These are phyloP conservation scores for Annona cherimola DNA, from an alignment of 164 flowering plant genomes.

Conservation along the genomic window DNA sequence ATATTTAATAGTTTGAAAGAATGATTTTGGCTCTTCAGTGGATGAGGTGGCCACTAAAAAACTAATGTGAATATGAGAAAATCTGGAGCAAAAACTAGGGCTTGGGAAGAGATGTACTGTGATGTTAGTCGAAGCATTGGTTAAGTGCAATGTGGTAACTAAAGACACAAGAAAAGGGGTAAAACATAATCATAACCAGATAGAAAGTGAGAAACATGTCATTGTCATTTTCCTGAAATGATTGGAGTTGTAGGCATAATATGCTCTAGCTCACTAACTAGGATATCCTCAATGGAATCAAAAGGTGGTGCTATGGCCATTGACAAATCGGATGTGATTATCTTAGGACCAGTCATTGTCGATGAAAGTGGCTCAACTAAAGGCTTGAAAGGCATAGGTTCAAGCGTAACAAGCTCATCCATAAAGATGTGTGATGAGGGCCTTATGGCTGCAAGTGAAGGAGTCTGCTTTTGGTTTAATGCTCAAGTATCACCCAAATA, in stretches of 20 bases:
- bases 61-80: not conserved
- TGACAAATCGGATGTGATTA: not conserved
- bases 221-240: not conserved
- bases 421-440: not conserved
- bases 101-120: not conserved
- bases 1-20: too few relatives aligned
- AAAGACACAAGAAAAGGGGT: not conserved
- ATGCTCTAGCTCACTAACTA: too few relatives aligned
- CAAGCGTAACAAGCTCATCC: not conserved
- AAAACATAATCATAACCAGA: not conserved
- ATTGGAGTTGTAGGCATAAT: not conserved
- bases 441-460: not conserved
- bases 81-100: not conserved
- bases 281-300: not conserved
- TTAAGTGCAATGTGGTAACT: not conserved
- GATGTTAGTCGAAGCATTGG: not conserved
- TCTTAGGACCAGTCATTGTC: not conserved
- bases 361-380: not conserved
- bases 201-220: not conserved
- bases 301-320: not conserved
- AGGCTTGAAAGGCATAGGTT: not conserved
- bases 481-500: not conserved
- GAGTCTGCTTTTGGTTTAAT: not conserved
- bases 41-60: not conserved
- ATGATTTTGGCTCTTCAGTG: not conserved